phyloP scores from a whole-genome alignment of 257 asterid species.

The Apocynum venetum region DNA sequence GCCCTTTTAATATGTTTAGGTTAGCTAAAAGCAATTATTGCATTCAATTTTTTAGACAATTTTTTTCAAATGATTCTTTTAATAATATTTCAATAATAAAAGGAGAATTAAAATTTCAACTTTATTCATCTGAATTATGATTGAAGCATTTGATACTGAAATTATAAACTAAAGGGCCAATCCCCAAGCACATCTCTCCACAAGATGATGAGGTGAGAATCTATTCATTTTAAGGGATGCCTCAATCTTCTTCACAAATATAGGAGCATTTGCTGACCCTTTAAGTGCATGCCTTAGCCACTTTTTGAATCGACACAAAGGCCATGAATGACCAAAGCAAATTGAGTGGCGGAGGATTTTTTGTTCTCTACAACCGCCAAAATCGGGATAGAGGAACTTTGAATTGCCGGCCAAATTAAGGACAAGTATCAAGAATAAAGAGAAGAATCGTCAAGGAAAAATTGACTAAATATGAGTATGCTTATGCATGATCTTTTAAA shows the following conservation, averaged over 20 bases:
- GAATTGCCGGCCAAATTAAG: slow-evolving; percentile 10
- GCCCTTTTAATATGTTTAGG: background rate
- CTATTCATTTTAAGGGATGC: slow-evolving; percentile 3
- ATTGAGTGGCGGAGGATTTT: slow-evolving; percentile 25
- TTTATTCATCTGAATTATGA: too few relatives aligned
- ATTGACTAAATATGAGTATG: background rate
- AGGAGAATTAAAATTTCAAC: too few relatives aligned
- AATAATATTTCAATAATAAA: too few relatives aligned
- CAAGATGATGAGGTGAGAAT: background rate
- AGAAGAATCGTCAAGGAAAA: background rate
- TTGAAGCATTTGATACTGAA: too few relatives aligned
- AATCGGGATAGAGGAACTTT: slow-evolving; percentile 16
- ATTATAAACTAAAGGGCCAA: too few relatives aligned
- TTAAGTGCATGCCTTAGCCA: slow-evolving; percentile 21
- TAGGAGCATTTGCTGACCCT: background rate
- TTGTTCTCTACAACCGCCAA: slow-evolving; percentile 22
- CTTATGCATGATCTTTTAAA: background rate
- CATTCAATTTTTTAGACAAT: too few relatives aligned
- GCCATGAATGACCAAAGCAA: slow-evolving; percentile 21
- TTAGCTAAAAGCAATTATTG: too few relatives aligned
- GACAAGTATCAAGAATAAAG: slow-evolving; percentile 11
- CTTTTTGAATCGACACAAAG: slow-evolving; percentile 14
- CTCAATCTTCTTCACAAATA: slow-evolving; percentile 8
- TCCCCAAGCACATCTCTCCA: background rate
- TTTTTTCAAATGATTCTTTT: too few relatives aligned